Evolutionary conservation across 768 basidiomycete species (phyloP), one percentile per base, ranked within the genome.

Genomic region (Collybia nuda): DNA sequence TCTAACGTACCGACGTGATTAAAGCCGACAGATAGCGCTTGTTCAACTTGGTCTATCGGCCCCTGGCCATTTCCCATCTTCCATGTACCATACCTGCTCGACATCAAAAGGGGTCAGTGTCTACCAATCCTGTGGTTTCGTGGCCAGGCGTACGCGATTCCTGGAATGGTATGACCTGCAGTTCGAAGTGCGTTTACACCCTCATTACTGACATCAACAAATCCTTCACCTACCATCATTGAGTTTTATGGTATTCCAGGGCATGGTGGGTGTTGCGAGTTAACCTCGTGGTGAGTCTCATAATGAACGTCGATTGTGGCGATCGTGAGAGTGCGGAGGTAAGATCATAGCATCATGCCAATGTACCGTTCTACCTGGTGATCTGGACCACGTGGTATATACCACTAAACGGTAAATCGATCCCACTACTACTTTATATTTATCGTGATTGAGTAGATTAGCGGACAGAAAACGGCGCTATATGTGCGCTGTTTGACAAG

Each of bases 11-110:
- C 85, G 42, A 88, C 63, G 59, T 86, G 86, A 42, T 67, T 67
- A 69, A 85, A 86, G 2, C 85, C 85, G 5, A 78, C 74, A 1
- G 74, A 75, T 40, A 87, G 66, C 2, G 84, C 85, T 58, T 84
- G 81, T 56, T 80, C 81, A 22, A 88, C 81, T 56, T 78, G 75
- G 59, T 77, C 73, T 18, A 73, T 73, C 5, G 79, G 63, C 21
- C 65, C 68, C 51, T 79, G 74, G 0, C 83, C 84, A 35, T 80
- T 79, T 1, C 82, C 82, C n/a, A 82, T 55, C 37, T 71, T 80
- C 80, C 84, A 85, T 2, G 85, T 86, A 24, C 84, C 86, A 58
- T 82, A 84, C 11, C 72, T 73, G 45, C 18, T 15, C 41, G 11
- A 36, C 29, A 14, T 19, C 21, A 21, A 36, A 43, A 26, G 3